A percentile compares a stretch with the other conserved stretches of the same genome.
Evolutionary conservation across 2,329 filamentous ascomycete genomes (phyloP).

Genomic region (Colletotrichum noveboracense): DNA sequence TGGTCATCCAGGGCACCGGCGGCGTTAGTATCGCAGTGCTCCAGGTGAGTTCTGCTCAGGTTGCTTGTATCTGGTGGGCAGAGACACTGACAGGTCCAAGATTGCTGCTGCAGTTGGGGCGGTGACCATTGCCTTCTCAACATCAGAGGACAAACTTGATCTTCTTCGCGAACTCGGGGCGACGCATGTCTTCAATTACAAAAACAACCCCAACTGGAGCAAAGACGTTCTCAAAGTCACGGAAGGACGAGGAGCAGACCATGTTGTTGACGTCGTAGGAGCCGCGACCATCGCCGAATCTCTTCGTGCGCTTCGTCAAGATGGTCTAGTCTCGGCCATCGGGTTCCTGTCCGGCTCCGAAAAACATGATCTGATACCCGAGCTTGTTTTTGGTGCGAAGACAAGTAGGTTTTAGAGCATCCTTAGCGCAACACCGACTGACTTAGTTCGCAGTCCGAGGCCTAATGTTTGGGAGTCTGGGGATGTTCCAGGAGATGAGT

Average conservation of each 20-base stretch:
- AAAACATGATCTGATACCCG: background rate
- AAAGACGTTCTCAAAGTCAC: constrained; percentile 17
- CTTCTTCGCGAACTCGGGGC: constrained; percentile 19
- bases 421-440: background rate
- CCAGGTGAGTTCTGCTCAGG: constrained; percentile 30
- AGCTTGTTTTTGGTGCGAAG: background rate
- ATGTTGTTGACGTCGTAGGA: background rate
- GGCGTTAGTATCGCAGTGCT: constrained; percentile 45
- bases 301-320: background rate
- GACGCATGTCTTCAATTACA: constrained; percentile 19
- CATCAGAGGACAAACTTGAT: constrained; percentile 22
- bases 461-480: background rate
- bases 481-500: background rate
- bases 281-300: background rate
- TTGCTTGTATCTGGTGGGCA: background rate
- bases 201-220: constrained; percentile 14
- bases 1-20: constrained; percentile 46
- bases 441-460: background rate
- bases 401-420: background rate
- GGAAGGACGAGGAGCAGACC: constrained; percentile 15
- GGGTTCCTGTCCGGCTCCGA: background rate
- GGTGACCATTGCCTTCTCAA: constrained; percentile 19
- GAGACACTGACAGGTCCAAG: background rate
- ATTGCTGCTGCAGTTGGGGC: constrained; percentile 17
- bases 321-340: background rate